phyloP scores from a whole-genome alignment of 2,329 filamentous ascomycete species.

The Colletotrichum sansevieriae region DNA sequence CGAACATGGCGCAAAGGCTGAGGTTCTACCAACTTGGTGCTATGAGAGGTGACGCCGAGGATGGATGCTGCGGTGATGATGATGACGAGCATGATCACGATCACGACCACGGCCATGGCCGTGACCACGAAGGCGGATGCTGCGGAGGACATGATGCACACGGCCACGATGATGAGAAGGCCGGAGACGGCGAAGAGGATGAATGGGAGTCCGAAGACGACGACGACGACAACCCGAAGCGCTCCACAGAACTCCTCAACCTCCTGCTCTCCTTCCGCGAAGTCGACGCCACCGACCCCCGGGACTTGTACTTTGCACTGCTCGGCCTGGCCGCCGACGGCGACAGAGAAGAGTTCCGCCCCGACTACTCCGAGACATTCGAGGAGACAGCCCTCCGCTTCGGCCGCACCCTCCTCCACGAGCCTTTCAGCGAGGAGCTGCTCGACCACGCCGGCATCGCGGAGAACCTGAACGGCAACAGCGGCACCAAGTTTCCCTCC shows the following conservation, averaged over 20 bases:
- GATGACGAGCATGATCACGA: constrained; percentile 17
- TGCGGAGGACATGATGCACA: constrained; percentile 11
- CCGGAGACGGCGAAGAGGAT: neutral
- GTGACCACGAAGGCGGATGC: constrained; percentile 19
- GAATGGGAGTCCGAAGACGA: constrained; percentile 37
- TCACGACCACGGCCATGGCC: constrained; percentile 21
- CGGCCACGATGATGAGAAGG: constrained; percentile 4
- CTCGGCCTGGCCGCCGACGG: constrained; percentile 39
- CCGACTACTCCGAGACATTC: constrained; percentile 36
- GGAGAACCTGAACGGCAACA: constrained; percentile 22
- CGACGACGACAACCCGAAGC: constrained; percentile 20
- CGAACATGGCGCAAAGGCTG: constrained; percentile 38
- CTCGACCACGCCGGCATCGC: constrained; percentile 39
- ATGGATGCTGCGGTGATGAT: constrained; percentile 6
- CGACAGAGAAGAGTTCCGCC: constrained; percentile 38
- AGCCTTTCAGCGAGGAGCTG: constrained; percentile 39
- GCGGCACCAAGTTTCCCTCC: constrained; percentile 26
- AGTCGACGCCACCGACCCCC: constrained; percentile 39
- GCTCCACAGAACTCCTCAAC: constrained; percentile 35
- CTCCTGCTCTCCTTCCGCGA: constrained; percentile 41
- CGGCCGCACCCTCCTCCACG: constrained; percentile 36
- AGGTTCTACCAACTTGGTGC: constrained; percentile 39
- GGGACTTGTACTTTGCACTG: constrained; percentile 38
- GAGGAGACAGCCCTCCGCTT: constrained; percentile 38
- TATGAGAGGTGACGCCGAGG: constrained; percentile 21